Evolutionary conservation across 495 filamentous ascomycete genomes (phyloP).

Genomic region (Aspergillus heteromorphus): DNA sequence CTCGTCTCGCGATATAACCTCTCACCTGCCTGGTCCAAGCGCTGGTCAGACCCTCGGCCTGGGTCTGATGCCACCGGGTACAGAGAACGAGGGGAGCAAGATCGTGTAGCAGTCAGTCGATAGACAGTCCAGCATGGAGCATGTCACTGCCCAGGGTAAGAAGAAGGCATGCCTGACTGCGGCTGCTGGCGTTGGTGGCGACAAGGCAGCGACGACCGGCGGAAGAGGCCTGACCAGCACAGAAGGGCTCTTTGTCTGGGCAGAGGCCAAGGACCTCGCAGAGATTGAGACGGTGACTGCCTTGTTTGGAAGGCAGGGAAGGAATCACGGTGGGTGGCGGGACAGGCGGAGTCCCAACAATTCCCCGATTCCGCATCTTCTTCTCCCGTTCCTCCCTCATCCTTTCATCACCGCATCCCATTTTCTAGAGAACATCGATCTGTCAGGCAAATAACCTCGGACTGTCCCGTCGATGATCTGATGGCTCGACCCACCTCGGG

Average conservation of each 20-base stretch:
- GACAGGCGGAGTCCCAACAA: too few relatives aligned
- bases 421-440: too few relatives aligned
- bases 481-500: too few relatives aligned
- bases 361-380: too few relatives aligned
- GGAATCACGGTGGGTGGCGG: background rate
- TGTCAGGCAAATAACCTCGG: too few relatives aligned
- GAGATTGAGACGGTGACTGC: slow-evolving; percentile 4
- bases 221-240: slow-evolving; percentile 21
- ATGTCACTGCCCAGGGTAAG: slow-evolving; percentile 19
- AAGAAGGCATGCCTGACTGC: slow-evolving; percentile 13
- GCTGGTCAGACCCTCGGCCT: slow-evolving; percentile 12
- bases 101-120: slow-evolving; percentile 17
- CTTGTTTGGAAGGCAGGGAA: background rate
- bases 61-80: slow-evolving; percentile 19
- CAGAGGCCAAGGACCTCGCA: slow-evolving; percentile 21
- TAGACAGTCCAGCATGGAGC: slow-evolving; percentile 12
- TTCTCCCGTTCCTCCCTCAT: background rate
- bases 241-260: slow-evolving; percentile 21
- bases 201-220: slow-evolving; percentile 20
- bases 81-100: slow-evolving; percentile 26
- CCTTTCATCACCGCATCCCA: background rate
- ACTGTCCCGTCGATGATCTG: too few relatives aligned
- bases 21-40: slow-evolving; percentile 8
- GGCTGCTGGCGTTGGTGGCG: slow-evolving; percentile 14
- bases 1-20: background rate